phyloP scores from a whole-genome alignment of 2,329 filamentous ascomycete genomes.

The Simplicillium aogashimaense region DNA sequence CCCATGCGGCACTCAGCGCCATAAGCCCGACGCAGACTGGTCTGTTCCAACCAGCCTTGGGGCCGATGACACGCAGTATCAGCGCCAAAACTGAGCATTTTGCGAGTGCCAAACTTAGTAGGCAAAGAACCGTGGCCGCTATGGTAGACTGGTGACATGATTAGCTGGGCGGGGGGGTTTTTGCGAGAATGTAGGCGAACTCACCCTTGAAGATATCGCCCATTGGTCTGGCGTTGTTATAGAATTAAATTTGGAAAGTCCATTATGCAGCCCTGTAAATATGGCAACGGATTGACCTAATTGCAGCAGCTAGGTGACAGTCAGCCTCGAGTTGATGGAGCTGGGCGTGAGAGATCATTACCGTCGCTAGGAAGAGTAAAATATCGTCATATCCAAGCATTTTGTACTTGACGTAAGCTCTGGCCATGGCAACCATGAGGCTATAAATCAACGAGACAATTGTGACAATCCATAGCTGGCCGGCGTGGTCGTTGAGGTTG shows the following conservation, averaged over 20 bases:
- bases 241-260: slow-evolving; percentile 9
- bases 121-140: slow-evolving; percentile 3
- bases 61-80: slow-evolving; percentile 9
- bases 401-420: slow-evolving; percentile 9
- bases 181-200: neutral
- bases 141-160: slow-evolving; percentile 6
- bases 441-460: slow-evolving; percentile 10
- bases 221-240: slow-evolving; percentile 5
- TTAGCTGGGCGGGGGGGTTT: no score
- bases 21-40: slow-evolving; percentile 7
- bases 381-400: slow-evolving; percentile 10
- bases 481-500: slow-evolving; percentile 8
- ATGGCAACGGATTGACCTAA: slow-evolving; percentile 6
- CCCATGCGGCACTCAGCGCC: slow-evolving; percentile 6
- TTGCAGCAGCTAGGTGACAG: slow-evolving; percentile 4
- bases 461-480: slow-evolving; percentile 10
- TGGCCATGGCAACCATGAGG: neutral
- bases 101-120: slow-evolving; percentile 6
- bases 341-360: neutral
- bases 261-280: slow-evolving; percentile 6
- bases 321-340: no score
- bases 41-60: slow-evolving; percentile 5
- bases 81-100: slow-evolving; percentile 11
- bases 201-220: slow-evolving; percentile 4
- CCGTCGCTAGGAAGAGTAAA: slow-evolving; percentile 6